Base-by-base conservation (phyloP, 1,284 basidiomycete species). In the Boletellus deceptivus region DNA sequence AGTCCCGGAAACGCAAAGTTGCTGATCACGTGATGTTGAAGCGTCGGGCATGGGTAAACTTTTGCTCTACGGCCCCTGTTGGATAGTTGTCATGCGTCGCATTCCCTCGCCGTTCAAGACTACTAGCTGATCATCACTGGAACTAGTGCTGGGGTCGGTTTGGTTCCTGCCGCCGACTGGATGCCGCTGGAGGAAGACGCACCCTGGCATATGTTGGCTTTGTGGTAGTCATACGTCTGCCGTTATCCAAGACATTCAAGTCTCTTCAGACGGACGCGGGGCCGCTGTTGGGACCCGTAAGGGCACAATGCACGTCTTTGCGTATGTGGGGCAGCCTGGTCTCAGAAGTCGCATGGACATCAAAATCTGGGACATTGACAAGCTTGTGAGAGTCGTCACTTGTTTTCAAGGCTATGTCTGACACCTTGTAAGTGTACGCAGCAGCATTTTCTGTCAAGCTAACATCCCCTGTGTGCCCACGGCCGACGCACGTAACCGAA, bases 211-310 rank as follows among this genome's bases (percentile, higher is more conserved):
- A 47, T 92, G 92, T 60, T 76, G 81, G 52, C 74, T 92, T 14
- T 75, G 79, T 36, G 74, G 91, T 6, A 91, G 91, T 7, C 75
- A 82, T 36, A 92, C 89, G 11, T 73, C 76, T 2, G 90, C 84
- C 2, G 69, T 79, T 2, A 78, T 93, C 4, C 80, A 84, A 46
- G 64, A 65, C 11, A 69, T 82, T n/a, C 74, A 69, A 44, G 84
- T 83, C 74, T 78, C 83, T 3, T 60, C 67, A 0, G 86, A 89
- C 59, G 83, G 82, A 18, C 70, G 84, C 24, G 92, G 88, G 84
- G 70, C 87, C 6, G 87, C 82, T 0, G 71, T 93, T 31, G 80
- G 79, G 2, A 91, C 81, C 43, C 62, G 73, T 60, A 83, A 83
- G 58, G 66, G 84, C 43, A 86, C 80, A 0, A 64, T 84, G 39